A percentile compares a stretch with the other conserved stretches of the same genome.
phyloP scores from a whole-genome alignment of 2,329 filamentous ascomycete species.

The Penicillium sp. region DNA sequence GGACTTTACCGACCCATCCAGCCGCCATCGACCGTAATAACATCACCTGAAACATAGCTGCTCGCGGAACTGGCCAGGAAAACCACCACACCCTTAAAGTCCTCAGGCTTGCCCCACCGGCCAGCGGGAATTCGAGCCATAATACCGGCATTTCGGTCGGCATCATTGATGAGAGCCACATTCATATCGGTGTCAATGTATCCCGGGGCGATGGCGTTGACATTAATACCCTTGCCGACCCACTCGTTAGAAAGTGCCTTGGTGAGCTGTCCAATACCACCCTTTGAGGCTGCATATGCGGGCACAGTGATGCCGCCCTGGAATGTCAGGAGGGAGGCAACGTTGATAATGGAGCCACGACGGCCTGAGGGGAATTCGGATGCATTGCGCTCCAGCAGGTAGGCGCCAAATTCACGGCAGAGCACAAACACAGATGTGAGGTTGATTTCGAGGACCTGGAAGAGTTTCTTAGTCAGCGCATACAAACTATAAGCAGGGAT shows the following conservation, averaged over 20 bases:
- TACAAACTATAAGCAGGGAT: neutral
- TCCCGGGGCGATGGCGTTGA: slow-evolving; percentile 62
- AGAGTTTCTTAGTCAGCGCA: neutral
- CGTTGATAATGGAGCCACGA: slow-evolving; percentile 68
- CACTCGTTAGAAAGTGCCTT: slow-evolving; percentile 56
- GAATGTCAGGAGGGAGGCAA: slow-evolving; percentile 77
- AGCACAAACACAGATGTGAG: slow-evolving; percentile 72
- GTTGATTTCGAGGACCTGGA: slow-evolving; percentile 78
- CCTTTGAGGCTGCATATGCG: slow-evolving; percentile 30
- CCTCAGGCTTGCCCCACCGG: slow-evolving; percentile 78
- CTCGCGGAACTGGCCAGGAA: slow-evolving; percentile 76
- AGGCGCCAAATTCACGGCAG: slow-evolving; percentile 38
- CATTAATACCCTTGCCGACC: slow-evolving; percentile 52
- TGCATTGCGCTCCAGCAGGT: slow-evolving; percentile 30
- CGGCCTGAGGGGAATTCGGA: slow-evolving; percentile 31
- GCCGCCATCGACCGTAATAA: slow-evolving; percentile 81
- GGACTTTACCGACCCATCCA: slow-evolving; percentile 79
- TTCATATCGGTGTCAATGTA: slow-evolving; percentile 71
- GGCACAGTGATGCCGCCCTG: slow-evolving; percentile 83
- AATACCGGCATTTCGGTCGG: slow-evolving; percentile 69
- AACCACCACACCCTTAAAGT: slow-evolving; percentile 81
- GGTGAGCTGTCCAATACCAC: slow-evolving; percentile 42
- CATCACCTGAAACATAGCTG: slow-evolving; percentile 77
- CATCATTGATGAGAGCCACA: slow-evolving; percentile 71
- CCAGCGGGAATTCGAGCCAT: slow-evolving; percentile 78